These are phyloP conservation scores for Quercus tomentella DNA, from an alignment of 331 rosid species.

Conservation along the genomic window DNA sequence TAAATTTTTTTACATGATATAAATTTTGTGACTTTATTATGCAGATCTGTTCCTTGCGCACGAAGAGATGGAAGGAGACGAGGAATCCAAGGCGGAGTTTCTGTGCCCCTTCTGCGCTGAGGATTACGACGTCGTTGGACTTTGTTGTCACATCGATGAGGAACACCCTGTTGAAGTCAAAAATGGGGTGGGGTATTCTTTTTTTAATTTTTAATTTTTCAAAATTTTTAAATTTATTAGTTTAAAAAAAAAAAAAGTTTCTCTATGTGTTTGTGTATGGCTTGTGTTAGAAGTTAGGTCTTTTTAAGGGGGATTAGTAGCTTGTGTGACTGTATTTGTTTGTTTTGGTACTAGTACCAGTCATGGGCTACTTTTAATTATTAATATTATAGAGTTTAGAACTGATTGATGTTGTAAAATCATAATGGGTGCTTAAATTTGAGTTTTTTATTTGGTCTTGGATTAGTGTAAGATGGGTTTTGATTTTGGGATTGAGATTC, in stretches of 20 bases:
- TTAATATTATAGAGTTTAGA: no score
- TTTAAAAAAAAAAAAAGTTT: no score
- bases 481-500: background rate
- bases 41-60: constrained; percentile 61
- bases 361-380: no score
- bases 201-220: background rate
- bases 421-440: no score
- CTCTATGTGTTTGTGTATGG: no score
- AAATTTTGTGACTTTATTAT: background rate
- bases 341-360: no score
- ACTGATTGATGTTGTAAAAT: no score
- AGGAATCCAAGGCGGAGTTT: constrained; percentile 67
- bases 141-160: constrained; percentile 93
- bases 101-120: constrained; percentile 87
- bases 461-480: background rate
- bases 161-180: constrained; percentile 77
- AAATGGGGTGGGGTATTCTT: constrained; percentile 83
- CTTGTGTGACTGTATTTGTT: no score
- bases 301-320: no score
- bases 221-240: no score
- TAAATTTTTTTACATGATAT: background rate
- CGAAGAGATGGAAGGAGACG: constrained; percentile 55
- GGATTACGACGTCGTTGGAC: constrained; percentile 85
- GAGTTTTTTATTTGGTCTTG: background rate
- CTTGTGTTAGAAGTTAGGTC: background rate